Conservation (phyloP, 139 green algal species). For the Ettlia oleoabundans region DNA sequence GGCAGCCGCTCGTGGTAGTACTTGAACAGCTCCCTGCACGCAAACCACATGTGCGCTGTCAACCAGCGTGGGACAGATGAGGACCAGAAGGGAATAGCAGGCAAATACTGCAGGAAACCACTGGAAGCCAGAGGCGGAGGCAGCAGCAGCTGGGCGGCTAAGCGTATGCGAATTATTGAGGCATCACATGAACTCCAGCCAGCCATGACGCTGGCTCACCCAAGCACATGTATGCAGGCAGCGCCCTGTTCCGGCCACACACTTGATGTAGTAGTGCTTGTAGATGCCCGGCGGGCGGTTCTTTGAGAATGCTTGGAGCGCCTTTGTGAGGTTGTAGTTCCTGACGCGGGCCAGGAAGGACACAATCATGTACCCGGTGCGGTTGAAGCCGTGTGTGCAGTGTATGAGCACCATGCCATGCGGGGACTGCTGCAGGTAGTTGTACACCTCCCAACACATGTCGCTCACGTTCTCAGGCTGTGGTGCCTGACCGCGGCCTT, state of each 20-base stretch:
- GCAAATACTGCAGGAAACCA: background rate
- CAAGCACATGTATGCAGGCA: no score
- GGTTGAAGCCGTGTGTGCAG: conserved; percentile 99
- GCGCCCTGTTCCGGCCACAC: background rate
- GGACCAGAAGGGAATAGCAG: no score
- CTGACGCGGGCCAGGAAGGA: conserved; percentile 61
- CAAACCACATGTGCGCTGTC: no score
- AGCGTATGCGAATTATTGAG: no score
- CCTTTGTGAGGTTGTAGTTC: conserved; percentile 54
- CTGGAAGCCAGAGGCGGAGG: no score
- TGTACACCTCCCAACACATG: conserved; percentile 73
- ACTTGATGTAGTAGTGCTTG: conserved; percentile 93
- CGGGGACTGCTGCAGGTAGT: conserved; percentile 28
- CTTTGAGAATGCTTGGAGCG: conserved; percentile 74
- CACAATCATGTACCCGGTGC: conserved; percentile 86
- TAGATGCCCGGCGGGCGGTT: conserved; percentile 93
- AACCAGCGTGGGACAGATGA: no score
- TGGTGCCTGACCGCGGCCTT: conserved; percentile 76
- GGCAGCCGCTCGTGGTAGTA: conserved; percentile 78
- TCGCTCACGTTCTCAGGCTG: conserved; percentile 82
- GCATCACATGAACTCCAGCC: no score
- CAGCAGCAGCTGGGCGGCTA: no score
- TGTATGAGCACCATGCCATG: conserved; percentile 78
- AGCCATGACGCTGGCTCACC: no score
- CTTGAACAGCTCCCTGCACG: conserved; percentile 75